phyloP scores from a whole-genome alignment of 2,329 filamentous ascomycete species.

The Biscogniauxia marginata region DNA sequence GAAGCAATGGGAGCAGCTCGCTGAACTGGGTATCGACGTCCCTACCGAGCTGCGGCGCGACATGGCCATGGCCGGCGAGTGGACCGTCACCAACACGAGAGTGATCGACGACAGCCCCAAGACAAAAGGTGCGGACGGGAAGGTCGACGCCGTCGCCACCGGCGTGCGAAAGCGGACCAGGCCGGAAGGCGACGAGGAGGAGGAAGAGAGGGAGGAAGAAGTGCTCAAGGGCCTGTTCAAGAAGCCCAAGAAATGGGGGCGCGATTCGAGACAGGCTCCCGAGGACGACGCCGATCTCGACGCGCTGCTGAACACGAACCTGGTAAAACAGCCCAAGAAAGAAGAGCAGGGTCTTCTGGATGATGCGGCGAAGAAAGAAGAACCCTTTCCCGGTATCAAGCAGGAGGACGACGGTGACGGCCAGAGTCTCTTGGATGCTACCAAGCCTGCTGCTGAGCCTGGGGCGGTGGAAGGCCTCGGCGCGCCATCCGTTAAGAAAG shows the following conservation, averaged over 20 bases:
- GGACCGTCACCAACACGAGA: slow-evolving; percentile 70
- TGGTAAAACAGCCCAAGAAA: slow-evolving; percentile 31
- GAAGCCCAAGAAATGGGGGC: slow-evolving; percentile 55
- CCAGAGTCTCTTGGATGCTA: slow-evolving; percentile 6
- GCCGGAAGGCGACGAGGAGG: slow-evolving; percentile 38
- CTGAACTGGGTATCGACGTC: slow-evolving; percentile 80
- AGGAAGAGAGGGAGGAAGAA: slow-evolving; percentile 59
- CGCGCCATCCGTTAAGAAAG: slow-evolving; percentile 26
- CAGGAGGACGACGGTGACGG: slow-evolving; percentile 38
- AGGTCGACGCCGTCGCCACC: slow-evolving; percentile 48
- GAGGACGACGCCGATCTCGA: slow-evolving; percentile 60
- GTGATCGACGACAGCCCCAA: slow-evolving; percentile 46
- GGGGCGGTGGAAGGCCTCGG: slow-evolving; percentile 2
- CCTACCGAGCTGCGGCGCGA: slow-evolving; percentile 76
- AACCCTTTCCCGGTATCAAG: slow-evolving; percentile 37
- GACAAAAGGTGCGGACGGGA: slow-evolving; percentile 40
- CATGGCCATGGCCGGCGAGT: slow-evolving; percentile 86
- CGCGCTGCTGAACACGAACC: slow-evolving; percentile 48
- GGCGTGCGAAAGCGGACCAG: slow-evolving; percentile 59
- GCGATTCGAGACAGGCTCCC: slow-evolving; percentile 49
- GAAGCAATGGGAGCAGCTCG: slow-evolving; percentile 82
- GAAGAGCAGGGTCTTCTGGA: slow-evolving; percentile 17
- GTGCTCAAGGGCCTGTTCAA: slow-evolving; percentile 60
- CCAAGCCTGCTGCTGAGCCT: no score
- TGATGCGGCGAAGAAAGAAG: slow-evolving; percentile 17